These are phyloP conservation scores for Magnusiomyces paraingens DNA, from an alignment of 1,139 yeast genomes.

Conservation along the genomic window DNA sequence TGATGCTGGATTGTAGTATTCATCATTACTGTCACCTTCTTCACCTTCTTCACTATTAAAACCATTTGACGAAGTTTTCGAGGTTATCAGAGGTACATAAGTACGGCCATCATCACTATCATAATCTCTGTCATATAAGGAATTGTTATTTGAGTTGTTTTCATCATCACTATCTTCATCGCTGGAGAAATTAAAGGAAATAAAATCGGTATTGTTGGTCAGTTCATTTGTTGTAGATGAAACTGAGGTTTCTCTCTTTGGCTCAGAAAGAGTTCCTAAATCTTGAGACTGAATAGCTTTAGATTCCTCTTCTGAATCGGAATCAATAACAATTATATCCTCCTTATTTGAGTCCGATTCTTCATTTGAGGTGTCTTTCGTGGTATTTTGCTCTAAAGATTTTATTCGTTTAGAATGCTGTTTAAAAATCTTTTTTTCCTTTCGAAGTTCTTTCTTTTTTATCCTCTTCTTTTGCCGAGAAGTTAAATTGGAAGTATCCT, in stretches of 20 bases:
- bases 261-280: neutral
- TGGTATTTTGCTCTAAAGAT: neutral
- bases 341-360: neutral
- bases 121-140: slow-evolving; percentile 1
- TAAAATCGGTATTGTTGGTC: slow-evolving; percentile 12
- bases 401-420: neutral
- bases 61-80: slow-evolving; percentile 1
- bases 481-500: neutral
- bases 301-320: slow-evolving; percentile 10
- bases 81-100: neutral
- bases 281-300: neutral
- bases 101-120: neutral
- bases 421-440: slow-evolving; percentile 3
- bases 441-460: slow-evolving; percentile 2
- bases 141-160: slow-evolving; percentile 8
- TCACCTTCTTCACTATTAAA: neutral
- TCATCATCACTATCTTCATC: slow-evolving; percentile 17
- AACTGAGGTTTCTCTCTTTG: neutral
- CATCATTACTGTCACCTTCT: neutral
- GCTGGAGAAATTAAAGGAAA: slow-evolving; percentile 15
- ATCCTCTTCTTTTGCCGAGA: neutral
- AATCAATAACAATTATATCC: slow-evolving; percentile 14
- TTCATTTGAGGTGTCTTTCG: neutral
- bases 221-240: slow-evolving; percentile 3
- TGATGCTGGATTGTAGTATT: slow-evolving; percentile 1